Base-by-base conservation (phyloP, 2,329 filamentous ascomycete genomes). In the Aphanocladium album region DNA sequence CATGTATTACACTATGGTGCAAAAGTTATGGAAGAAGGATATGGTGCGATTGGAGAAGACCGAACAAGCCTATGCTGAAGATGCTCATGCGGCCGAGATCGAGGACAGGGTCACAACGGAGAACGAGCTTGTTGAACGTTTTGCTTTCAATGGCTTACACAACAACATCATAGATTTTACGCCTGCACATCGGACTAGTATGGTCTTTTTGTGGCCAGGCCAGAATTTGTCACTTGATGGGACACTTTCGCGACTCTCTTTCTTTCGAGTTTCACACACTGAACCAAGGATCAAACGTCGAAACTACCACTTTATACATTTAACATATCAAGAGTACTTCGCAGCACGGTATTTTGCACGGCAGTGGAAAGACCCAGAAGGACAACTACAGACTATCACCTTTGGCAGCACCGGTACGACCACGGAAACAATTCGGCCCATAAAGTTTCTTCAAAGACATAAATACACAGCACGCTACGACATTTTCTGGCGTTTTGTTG, bases 271-370 rank as follows among this genome's bases (percentile, higher is more conserved):
- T 2, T 74, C 74, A 41, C 69, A 73, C 50, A 21, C 60, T 7
- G 67, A 62, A 19, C 27, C 59, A 56, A 23, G 67, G 2, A 25
- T 57, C 5, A 9, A 60, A n/a, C 35, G 66, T 21, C 64, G 53
- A 60, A 69, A 39, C 25, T 77, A 76, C 57, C 71, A 78, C 61
- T 78, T 79, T 51, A 25, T 78, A 27, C 76, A 79, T 61, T 63
- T 77, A 11, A 77, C 76, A 1, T 76, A 75, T 62, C 75, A 78
- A 60, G 76, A 78, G 62, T 77, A 69, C 57, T 78, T 78, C 66
- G 75, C 73, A 0, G 76, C 76, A 2, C 67, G 62, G 27, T 76
- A 77, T 62, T 76, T 77, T 62, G 68, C 69, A n/a, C 66, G 65
- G 35, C 64, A 69, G 19, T 76, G 71, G 71, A 65, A 55, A 27